Evolutionary conservation across 2,329 filamentous ascomycete species (phyloP), one percentile per base, ranked within the genome.

Genomic region (Epichloe elymi): DNA sequence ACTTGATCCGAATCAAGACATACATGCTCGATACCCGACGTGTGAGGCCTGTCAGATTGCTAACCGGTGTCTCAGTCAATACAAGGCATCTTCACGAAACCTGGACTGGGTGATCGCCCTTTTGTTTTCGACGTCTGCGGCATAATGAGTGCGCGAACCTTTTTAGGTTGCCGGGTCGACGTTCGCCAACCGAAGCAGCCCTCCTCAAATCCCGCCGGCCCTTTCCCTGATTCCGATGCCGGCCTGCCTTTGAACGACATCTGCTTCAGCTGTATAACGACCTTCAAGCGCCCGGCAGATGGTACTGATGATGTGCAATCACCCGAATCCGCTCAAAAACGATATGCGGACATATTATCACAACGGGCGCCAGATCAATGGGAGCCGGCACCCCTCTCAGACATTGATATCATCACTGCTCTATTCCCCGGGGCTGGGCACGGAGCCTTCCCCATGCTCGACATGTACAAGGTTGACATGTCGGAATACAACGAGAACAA

Each of bases 381-480:
- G 75, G 66, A 67, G 1, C 65, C 67, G 1, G 64, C 67, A 10
- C 74, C 75, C 1, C 69, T 71, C 4, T 57, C 70, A 3, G 75
- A 78, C 55, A 64, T 78, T 42, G 67, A 72, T 17, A 56, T 60
- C 4, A 46, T 73, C 20, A 63, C 68, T 2, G 58, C 60, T 1
- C 48, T 62, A 5, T 66, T 71, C 14, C 69, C 68, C 2, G 58
- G 64, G 41, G 57, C 65, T 14, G 63, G 67, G 2, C 61, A 67
- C 1, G 74, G 73, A 3, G 61, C 60, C 0, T 78, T 78, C 51
- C 76, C 76, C 7, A 63, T 70, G 0, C 63, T 78, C 3, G 70
- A 76, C 46, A 76, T 78, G 72, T 70, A 70, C 58, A 78, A 78
- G 61, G 75, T 79, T 7, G 74, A 78, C 57, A 73, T 79, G 70